These are phyloP conservation scores for Lineolata rhizophorae DNA, from an alignment of 495 filamentous ascomycete species.

Conservation along the genomic window DNA sequence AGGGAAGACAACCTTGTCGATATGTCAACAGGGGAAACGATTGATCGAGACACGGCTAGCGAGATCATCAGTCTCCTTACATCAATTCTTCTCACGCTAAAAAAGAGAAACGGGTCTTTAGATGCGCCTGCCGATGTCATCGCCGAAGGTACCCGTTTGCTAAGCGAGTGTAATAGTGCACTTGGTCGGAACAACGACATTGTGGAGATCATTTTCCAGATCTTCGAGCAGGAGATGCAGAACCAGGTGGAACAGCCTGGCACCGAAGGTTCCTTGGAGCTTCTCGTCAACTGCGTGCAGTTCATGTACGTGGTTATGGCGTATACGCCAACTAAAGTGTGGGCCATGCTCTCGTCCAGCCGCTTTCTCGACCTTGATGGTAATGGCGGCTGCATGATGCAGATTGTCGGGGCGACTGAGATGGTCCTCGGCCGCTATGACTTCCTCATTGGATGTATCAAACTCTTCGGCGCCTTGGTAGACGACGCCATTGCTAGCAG, in stretches of 20 bases:
- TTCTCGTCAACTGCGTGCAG: constrained; percentile 51
- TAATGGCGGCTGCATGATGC: constrained; percentile 47
- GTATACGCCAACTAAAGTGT: constrained; percentile 60
- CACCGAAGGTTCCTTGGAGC: constrained; percentile 27
- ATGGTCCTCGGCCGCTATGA: constrained; percentile 52
- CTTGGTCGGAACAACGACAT: constrained; percentile 55
- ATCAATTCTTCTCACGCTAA: not conserved
- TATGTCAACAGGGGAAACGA: not conserved
- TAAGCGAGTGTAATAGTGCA: constrained; percentile 31
- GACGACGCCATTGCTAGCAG: constrained; percentile 53
- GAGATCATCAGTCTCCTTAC: not conserved
- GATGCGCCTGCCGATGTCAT: not conserved
- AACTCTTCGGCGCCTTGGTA: constrained; percentile 50
- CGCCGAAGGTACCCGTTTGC: not conserved
- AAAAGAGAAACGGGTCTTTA: not conserved
- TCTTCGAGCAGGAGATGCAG: constrained; percentile 57
- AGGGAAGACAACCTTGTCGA: constrained; percentile 6
- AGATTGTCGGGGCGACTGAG: constrained; percentile 54
- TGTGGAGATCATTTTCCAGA: constrained; percentile 56
- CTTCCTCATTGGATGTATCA: constrained; percentile 48
- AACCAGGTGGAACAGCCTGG: constrained; percentile 32
- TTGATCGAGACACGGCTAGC: not conserved
- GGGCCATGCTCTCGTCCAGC: constrained; percentile 71
- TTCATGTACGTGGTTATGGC: constrained; percentile 51
- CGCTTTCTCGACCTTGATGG: constrained; percentile 50